Evolutionary conservation across 768 basidiomycete species (phyloP).

Genomic region (Gymnopilus dilepis): DNA sequence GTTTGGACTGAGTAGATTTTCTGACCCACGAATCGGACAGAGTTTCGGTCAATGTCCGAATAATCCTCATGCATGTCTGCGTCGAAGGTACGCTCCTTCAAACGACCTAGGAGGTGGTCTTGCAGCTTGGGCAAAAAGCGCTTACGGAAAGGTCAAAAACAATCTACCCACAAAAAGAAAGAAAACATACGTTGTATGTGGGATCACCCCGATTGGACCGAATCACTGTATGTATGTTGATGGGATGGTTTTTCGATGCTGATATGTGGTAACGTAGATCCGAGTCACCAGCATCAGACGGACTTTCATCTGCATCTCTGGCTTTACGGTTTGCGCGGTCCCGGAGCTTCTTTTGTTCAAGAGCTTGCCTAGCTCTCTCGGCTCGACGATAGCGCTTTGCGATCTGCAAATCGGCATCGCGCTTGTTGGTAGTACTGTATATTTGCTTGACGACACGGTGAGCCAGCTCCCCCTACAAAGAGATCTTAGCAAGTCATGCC

Average conservation of each 20-base stretch:
- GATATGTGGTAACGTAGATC: slow-evolving; percentile 12
- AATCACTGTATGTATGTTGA: not conserved
- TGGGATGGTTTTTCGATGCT: slow-evolving; percentile 3
- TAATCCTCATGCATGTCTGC: slow-evolving; percentile 34
- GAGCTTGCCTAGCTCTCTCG: not conserved
- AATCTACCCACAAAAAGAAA: no score
- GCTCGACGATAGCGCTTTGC: slow-evolving; percentile 17
- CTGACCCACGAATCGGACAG: slow-evolving; percentile 25
- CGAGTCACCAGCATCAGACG: not conserved
- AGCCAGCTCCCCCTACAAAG: slow-evolving; percentile 47
- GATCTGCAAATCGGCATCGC: slow-evolving; percentile 33
- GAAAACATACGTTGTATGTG: not conserved
- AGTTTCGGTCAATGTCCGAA: slow-evolving; percentile 27
- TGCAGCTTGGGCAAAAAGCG: slow-evolving; percentile 35
- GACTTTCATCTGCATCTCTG: no score
- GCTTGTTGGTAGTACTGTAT: slow-evolving; percentile 43
- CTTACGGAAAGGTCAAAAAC: slow-evolving; percentile 2
- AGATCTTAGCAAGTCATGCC: not conserved
- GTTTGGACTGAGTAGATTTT: slow-evolving; percentile 29
- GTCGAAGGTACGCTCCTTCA: slow-evolving; percentile 30
- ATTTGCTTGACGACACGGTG: slow-evolving; percentile 44
- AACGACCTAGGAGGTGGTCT: slow-evolving; percentile 38
- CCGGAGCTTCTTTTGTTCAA: not conserved
- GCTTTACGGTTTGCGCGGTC: not conserved
- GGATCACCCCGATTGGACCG: slow-evolving; percentile 9